These are phyloP conservation scores for Debaryomyces coudertii DNA, from an alignment of 1,139 yeast species.

Conservation along the genomic window DNA sequence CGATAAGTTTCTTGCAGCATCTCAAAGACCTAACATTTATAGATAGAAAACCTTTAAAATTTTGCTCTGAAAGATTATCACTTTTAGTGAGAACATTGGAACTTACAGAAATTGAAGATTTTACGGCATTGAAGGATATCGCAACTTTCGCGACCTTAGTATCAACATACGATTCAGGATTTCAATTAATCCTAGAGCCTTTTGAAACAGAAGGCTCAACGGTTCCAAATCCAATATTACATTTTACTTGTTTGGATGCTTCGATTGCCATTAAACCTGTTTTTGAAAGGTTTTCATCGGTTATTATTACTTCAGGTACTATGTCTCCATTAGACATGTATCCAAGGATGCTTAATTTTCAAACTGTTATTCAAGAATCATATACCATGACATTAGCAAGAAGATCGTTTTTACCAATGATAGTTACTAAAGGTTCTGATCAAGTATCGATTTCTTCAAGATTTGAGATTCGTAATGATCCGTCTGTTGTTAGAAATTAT, in stretches of 20 bases:
- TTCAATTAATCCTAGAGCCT: slow-evolving; percentile 89
- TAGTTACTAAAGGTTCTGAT: slow-evolving; percentile 96
- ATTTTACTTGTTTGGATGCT: slow-evolving; percentile 94
- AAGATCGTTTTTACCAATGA: slow-evolving; percentile 90
- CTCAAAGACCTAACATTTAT: slow-evolving; percentile 90
- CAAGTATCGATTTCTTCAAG: slow-evolving; percentile 96
- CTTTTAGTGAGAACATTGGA: slow-evolving; percentile 87
- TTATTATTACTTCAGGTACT: slow-evolving; percentile 95
- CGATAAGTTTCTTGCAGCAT: slow-evolving; percentile 88
- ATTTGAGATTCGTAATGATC: slow-evolving; percentile 96
- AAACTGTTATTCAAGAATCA: slow-evolving; percentile 92
- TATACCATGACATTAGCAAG: slow-evolving; percentile 95
- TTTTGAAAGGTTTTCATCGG: slow-evolving; percentile 91
- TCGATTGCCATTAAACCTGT: slow-evolving; percentile 97
- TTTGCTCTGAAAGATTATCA: slow-evolving; percentile 89
- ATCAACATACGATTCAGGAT: slow-evolving; percentile 93
- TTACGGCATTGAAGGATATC: slow-evolving; percentile 88
- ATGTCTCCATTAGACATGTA: slow-evolving; percentile 98
- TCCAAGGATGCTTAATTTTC: slow-evolving; percentile 94
- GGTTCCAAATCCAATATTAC: slow-evolving; percentile 95
- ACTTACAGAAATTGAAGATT: slow-evolving; percentile 85
- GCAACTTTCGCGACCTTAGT: slow-evolving; percentile 97
- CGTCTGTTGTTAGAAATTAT: slow-evolving; percentile 94
- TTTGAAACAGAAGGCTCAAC: slow-evolving; percentile 96
- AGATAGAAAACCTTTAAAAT: slow-evolving; percentile 86